Evolutionary conservation across 2,329 filamentous ascomycete genomes (phyloP).

Genomic region (Thielaviopsis ethacetica): DNA sequence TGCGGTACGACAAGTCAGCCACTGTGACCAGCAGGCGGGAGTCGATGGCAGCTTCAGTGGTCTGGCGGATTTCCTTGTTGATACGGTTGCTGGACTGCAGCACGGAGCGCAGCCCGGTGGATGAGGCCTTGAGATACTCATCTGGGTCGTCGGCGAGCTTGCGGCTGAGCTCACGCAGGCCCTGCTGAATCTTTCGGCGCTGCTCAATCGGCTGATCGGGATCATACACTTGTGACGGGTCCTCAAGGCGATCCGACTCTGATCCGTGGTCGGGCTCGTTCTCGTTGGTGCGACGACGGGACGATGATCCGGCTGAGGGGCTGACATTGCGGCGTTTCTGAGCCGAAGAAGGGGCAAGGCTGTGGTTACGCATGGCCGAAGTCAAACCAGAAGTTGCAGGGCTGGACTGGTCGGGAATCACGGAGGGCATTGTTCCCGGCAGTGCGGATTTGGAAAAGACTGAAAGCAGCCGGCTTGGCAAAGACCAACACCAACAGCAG

Average conservation of each 20-base stretch:
- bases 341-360: not conserved
- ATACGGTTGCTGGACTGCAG: conserved; percentile 50
- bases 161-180: conserved; percentile 50
- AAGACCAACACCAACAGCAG: too few species aligned
- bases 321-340: not conserved
- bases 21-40: conserved; percentile 70
- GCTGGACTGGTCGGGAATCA: not conserved
- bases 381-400: not conserved
- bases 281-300: conserved; percentile 16
- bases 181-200: conserved; percentile 52
- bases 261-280: conserved; percentile 13
- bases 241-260: conserved; percentile 8
- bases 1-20: conserved; percentile 65
- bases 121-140: conserved; percentile 51
- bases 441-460: not conserved
- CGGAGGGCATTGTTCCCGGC: not conserved
- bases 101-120: conserved; percentile 46
- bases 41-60: conserved; percentile 78
- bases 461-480: not conserved
- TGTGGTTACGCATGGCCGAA: not conserved
- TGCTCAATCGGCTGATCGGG: conserved; percentile 66
- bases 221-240: conserved; percentile 43
- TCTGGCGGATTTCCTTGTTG: conserved; percentile 62
- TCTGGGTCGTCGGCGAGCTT: conserved; percentile 43
- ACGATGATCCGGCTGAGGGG: not conserved